phyloP scores from a whole-genome alignment of 208 protist species.

The Trichomonas vaginalis region DNA sequence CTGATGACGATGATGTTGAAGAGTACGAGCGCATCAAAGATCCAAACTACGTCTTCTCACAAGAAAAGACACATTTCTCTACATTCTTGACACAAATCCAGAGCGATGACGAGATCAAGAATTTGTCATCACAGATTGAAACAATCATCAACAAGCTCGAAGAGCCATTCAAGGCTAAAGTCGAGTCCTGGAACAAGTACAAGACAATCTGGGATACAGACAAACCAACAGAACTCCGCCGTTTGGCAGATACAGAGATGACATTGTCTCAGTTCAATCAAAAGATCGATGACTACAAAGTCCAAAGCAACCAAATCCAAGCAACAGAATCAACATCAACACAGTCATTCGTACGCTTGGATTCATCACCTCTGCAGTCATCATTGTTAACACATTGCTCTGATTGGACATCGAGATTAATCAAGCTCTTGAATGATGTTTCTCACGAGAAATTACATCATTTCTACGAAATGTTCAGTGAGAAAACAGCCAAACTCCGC shows the following conservation, averaged over 20 bases:
- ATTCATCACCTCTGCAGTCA: conserved; percentile 81
- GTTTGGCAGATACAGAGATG: background rate
- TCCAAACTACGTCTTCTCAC: background rate
- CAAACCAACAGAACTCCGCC: background rate
- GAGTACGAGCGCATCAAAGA: background rate
- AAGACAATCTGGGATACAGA: background rate
- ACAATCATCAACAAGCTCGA: background rate
- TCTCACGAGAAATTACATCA: background rate
- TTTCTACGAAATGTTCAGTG: background rate
- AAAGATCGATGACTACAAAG: background rate
- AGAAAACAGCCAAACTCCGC: background rate
- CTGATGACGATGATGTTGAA: background rate
- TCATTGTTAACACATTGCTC: conserved; percentile 74
- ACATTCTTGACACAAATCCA: background rate
- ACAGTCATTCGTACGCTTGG: conserved; percentile 65
- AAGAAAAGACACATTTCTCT: background rate
- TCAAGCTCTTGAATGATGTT: conserved; percentile 63
- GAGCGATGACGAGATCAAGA: background rate
- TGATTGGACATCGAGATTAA: conserved; percentile 76
- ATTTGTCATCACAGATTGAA: background rate
- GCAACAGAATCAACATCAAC: background rate
- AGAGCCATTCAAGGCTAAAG: background rate
- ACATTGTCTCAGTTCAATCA: background rate
- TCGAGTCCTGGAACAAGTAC: background rate
- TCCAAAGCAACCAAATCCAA: background rate